These are phyloP conservation scores for Agastache rugosa DNA, from an alignment of 257 asterid genomes.

Conservation along the genomic window DNA sequence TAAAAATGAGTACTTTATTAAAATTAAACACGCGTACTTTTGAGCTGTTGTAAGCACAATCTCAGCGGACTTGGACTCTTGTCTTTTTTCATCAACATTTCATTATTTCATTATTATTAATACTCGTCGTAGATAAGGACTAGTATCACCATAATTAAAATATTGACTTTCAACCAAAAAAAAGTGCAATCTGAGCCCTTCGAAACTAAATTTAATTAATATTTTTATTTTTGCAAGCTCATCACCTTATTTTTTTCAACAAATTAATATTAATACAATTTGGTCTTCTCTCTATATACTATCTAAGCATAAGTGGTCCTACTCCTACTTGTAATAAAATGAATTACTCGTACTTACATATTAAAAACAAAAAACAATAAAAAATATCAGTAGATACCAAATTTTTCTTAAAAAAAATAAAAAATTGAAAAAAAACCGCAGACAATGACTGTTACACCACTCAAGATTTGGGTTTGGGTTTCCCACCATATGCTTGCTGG, in stretches of 20 bases:
- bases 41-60: background rate
- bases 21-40: background rate
- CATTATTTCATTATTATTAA: background rate
- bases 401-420: background rate
- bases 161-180: background rate
- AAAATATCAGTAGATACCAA: background rate
- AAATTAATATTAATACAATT: background rate
- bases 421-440: slow-evolving; percentile 1
- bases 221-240: background rate
- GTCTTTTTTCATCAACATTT: background rate
- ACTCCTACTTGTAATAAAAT: background rate
- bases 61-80: background rate
- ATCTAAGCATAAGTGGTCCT: background rate
- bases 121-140: background rate
- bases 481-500: slow-evolving; percentile 84
- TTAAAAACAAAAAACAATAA: background rate
- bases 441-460: slow-evolving; percentile 37
- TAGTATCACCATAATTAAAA: background rate
- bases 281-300: background rate
- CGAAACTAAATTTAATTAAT: too few relatives aligned
- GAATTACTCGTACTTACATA: background rate
- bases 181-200: background rate
- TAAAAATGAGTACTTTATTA: background rate
- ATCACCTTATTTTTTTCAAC: background rate
- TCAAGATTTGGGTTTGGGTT: slow-evolving; percentile 63